Evolutionary conservation across 495 filamentous ascomycete species (phyloP), one percentile per base, ranked within the genome.

Genomic region (Penicillium ucsense): DNA sequence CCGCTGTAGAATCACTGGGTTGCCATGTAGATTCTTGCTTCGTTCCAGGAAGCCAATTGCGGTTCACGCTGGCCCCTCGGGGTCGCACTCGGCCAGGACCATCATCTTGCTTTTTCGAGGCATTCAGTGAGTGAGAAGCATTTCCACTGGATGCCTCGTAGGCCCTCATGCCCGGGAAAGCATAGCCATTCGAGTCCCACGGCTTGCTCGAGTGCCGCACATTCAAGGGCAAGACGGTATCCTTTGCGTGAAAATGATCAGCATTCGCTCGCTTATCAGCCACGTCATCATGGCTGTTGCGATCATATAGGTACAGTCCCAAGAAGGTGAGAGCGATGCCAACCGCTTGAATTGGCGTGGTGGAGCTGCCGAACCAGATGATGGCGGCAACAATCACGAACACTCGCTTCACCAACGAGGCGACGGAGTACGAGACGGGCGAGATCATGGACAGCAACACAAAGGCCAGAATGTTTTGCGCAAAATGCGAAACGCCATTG

Each of bases 401-500:
- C 6, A 99, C 92, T 30, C 92, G 84, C 66, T 99, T 99, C 52
- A 97, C 89, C 41, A 99, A 73, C 35, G 82, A 88, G 28, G 92
- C 92, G 34, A 99, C 91, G 0, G 88, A 94, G 72, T 99, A 99
- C 3, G 94, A 96, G 32, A 99, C 92, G 4, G 92, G 92, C 3
- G 86, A 92, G 8, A 96, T 83, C 73, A 95, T 82, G 41, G 87
- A 90, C 12, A 97, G 72, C 8, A 99, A 73, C 35, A 95, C 71
- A 56, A 99, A 99, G 1, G 92, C 92, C 43, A 97, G 74, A 35
- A 99, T 91, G 61, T 92, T 95, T 54, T 99, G 92, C 1, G 80
- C 87, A 62, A 99, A 99, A 61, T 99, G 92, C 62, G 94, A 95
- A 5, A 88, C 85, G 38, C 92, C 92, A 61, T 97, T 99, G 74